phyloP scores from a whole-genome alignment of 352 stramenopile genomes.

The Globisporangium iwayamae region DNA sequence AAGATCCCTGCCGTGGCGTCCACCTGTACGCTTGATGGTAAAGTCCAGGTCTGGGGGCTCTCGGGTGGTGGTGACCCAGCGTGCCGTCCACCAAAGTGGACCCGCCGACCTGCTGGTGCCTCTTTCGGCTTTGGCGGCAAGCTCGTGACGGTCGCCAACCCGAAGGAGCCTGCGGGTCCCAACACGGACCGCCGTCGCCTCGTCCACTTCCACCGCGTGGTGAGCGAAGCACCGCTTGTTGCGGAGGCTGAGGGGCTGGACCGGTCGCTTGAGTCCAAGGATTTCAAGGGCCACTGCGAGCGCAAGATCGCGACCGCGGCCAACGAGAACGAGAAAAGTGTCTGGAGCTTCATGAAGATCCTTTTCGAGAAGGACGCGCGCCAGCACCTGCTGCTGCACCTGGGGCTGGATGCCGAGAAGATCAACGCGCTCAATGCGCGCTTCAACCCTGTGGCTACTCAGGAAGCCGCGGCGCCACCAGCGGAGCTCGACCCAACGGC shows the following conservation, averaged over 20 bases:
- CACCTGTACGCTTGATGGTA: conserved; percentile 97
- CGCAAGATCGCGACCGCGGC: conserved; percentile 70
- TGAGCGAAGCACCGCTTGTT: conserved; percentile 81
- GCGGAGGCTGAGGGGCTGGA: conserved; percentile 89
- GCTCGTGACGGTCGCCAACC: conserved; percentile 87
- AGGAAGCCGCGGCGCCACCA: conserved; percentile 20
- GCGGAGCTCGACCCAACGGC: conserved; percentile 38
- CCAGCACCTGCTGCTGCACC: conserved; percentile 92
- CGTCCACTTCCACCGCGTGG: conserved; percentile 79
- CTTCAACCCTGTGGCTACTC: conserved; percentile 55
- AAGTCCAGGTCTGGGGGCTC: conserved; percentile 92
- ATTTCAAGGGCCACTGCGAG: conserved; percentile 93
- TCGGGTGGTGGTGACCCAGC: conserved; percentile 72
- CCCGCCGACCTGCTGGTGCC: conserved; percentile 85
- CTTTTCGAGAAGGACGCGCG: conserved; percentile 94
- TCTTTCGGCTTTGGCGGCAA: conserved; percentile 97
- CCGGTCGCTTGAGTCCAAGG: conserved; percentile 79
- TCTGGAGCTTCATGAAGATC: conserved; percentile 93
- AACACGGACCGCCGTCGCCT: conserved; percentile 65
- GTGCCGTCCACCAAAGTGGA: conserved; percentile 94
- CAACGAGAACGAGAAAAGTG: conserved; percentile 64
- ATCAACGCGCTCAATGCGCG: conserved; percentile 87
- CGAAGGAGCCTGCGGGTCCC: conserved; percentile 40
- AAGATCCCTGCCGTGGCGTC: conserved; percentile 92
- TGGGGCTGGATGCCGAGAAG: conserved; percentile 92